Evolutionary conservation across 2,329 filamentous ascomycete genomes (phyloP), one percentile per base, ranked within the genome.

Genomic region (Paraphoma sp.): DNA sequence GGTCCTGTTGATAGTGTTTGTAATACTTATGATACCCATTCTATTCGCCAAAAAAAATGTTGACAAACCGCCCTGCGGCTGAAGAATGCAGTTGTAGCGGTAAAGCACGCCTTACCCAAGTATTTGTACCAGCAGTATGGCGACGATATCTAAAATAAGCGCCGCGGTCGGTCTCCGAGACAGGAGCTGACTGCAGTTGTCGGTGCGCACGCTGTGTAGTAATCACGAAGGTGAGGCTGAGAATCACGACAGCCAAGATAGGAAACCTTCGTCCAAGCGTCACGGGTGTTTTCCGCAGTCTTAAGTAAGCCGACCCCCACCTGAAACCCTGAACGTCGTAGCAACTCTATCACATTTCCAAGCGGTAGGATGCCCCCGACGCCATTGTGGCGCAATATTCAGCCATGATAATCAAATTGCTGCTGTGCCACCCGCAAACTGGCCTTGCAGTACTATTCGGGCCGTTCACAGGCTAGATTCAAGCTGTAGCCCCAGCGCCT

Each of bases 241-340:
- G 40, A 42, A 17, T 42, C 8, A 42, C 42, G 12, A 1, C n/a
- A 10, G n/a, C 5, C 7, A 17, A 31, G 45, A 33, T 23, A 23
- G 23, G 23, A 33, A 33, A 41, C 10, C 28, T 36, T 18, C 31
- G 41, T 30, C 44, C 36, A 48, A 42, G 53, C 48, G 30, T 17
- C 18, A 23, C 38, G 52, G n/a, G 14, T 29, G 3, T 9, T 47
- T 58, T 55, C 56, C 52, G 56, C 52, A 14, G 5, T 45, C 45
- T 48, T 18, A 51, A 45, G 36, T 58, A 47, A 58, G 52, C 55
- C 48, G 28, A 44, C 38, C 52, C 38, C 45, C 33, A 46, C 17
- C n/a, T 44, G 29, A 38, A 42, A 42, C 16, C 18, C 30, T 23
- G 16, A 58, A 38, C 47, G 45, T 48, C 45, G 44, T 47, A 14